Conservation (phyloP, 2,329 filamentous ascomycete species). For the Aureobasidium sp. region DNA sequence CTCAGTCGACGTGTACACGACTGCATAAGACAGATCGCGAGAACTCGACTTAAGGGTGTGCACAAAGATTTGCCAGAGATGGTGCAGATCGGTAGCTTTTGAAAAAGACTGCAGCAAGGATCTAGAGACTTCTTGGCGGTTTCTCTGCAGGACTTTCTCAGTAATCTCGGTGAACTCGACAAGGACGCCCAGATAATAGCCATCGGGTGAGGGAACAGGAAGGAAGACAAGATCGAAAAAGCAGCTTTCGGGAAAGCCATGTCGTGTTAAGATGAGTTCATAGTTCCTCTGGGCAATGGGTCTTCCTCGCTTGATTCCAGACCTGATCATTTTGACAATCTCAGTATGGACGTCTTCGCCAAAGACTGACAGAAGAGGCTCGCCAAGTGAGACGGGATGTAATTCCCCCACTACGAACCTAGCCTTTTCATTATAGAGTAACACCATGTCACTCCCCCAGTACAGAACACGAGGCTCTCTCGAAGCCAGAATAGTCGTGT, state of each 20-base stretch:
- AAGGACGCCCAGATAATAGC: slow-evolving; percentile 8
- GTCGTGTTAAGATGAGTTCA: neutral
- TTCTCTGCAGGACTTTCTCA: neutral
- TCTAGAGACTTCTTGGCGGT: neutral
- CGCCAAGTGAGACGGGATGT: neutral
- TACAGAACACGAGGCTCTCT: slow-evolving; percentile 7
- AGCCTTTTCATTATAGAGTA: neutral
- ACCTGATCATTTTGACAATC: slow-evolving; percentile 4
- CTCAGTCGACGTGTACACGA: neutral
- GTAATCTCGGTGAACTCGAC: slow-evolving; percentile 13
- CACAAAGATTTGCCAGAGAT: neutral
- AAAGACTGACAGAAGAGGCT: slow-evolving; percentile 15
- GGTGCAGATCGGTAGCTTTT: neutral
- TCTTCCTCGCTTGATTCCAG: neutral
- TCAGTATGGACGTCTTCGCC: neutral
- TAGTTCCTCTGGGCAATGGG: neutral
- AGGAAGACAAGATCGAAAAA: slow-evolving; percentile 23
- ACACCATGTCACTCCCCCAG: neutral
- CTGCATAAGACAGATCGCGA: neutral
- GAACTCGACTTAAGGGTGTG: neutral
- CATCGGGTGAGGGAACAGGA: slow-evolving; percentile 20
- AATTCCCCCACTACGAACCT: neutral
- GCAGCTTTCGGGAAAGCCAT: slow-evolving; percentile 24
- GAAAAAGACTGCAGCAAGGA: neutral
- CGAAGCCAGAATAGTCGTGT: neutral